Evolutionary conservation across 106 monocot species (phyloP).

Genomic region (Platanthera guangdongensis): DNA sequence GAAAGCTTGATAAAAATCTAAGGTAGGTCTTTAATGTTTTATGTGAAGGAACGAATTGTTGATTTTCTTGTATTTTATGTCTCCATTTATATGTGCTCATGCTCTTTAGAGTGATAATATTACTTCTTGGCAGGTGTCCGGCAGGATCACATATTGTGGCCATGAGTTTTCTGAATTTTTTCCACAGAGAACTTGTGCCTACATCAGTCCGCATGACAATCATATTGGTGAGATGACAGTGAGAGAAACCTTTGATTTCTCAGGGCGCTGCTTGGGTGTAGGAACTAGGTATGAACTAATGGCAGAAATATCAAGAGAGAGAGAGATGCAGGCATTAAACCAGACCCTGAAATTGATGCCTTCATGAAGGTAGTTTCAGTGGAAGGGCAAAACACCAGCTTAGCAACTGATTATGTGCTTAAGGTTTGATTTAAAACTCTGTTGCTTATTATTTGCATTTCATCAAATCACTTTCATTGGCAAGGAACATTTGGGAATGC

Average conservation of each 20-base stretch:
- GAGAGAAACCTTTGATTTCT: conserved; percentile 80
- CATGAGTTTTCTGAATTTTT: conserved; percentile 68
- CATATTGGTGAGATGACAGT: conserved; percentile 91
- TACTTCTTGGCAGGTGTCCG: conserved; percentile 37
- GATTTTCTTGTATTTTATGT: too few species aligned
- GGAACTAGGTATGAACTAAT: conserved; percentile 76
- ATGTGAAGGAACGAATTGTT: too few species aligned
- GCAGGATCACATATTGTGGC: conserved; percentile 78
- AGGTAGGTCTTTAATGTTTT: not conserved
- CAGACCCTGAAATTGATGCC: conserved; percentile 85
- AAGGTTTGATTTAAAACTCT: conserved; percentile 43
- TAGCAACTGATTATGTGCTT: conserved; percentile 61
- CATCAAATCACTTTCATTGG: not conserved
- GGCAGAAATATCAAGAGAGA: conserved; percentile 67
- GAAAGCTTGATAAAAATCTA: conserved; percentile 62
- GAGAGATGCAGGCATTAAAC: conserved; percentile 65
- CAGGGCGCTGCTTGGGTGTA: conserved; percentile 63
- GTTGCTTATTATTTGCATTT: not conserved
- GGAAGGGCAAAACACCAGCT: conserved; percentile 36
- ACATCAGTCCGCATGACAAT: conserved; percentile 81
- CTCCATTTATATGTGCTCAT: not conserved
- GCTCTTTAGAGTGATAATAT: not conserved
- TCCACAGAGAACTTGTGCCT: conserved; percentile 78
- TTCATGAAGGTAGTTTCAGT: conserved; percentile 73
- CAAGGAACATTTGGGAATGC: not conserved